phyloP scores from a whole-genome alignment of 2,329 filamentous ascomycete genomes.

The Colletotrichum sp. region DNA sequence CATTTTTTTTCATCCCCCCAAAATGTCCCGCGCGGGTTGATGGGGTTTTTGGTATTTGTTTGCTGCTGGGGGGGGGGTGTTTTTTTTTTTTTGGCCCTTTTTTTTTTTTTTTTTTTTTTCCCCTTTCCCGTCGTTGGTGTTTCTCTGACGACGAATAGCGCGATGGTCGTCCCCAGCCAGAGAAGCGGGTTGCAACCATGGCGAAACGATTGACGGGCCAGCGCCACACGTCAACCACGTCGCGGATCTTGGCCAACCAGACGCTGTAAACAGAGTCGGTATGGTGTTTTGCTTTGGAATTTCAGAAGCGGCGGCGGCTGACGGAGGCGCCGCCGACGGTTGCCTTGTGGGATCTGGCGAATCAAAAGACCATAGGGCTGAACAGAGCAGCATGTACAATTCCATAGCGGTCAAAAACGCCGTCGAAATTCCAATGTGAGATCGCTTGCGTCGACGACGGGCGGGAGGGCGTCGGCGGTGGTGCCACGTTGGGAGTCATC shows the following conservation, averaged over 20 bases:
- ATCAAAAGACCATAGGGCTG: not conserved
- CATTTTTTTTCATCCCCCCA: too few species aligned
- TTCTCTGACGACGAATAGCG: not conserved
- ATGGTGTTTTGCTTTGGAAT: not conserved
- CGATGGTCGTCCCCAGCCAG: not conserved
- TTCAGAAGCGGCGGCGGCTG: not conserved
- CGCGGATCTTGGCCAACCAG: not conserved
- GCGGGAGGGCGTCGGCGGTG: not conserved
- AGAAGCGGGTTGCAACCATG: not conserved
- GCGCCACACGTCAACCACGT: not conserved
- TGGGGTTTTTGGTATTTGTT: too few species aligned
- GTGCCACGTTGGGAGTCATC: not conserved
- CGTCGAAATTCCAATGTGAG: not conserved
- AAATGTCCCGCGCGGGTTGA: too few species aligned
- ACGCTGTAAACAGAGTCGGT: not conserved
- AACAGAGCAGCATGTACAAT: not conserved
- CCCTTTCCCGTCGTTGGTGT: not conserved
- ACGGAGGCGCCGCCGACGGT: not conserved
- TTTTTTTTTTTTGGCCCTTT: too few species aligned
- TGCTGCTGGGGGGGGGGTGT: too few species aligned
- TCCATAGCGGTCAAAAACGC: not conserved
- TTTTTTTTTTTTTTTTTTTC: too few species aligned
- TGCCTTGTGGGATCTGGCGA: not conserved
- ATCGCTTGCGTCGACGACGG: not conserved
- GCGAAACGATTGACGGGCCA: not conserved